Evolutionary conservation across 208 protist genomes (phyloP), one percentile per base, ranked within the genome.

Genomic region (Wallacemonas sp.): DNA sequence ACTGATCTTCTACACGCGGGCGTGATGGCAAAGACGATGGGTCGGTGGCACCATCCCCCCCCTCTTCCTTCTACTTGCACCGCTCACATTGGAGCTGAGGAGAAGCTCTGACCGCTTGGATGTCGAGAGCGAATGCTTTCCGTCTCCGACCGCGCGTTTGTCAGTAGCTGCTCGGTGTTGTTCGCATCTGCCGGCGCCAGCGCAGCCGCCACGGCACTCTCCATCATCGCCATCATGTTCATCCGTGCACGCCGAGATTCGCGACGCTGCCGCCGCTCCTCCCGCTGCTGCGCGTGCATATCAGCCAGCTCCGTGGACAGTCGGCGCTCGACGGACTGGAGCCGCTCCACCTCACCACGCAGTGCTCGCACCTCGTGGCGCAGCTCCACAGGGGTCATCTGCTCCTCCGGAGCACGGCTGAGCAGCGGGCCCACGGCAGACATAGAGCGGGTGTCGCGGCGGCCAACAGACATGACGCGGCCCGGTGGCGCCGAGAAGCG

Each of bases 261-360:
- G 24, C 64, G 71, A 15, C 71, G 66, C 4, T 78, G 76, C 26
- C 65, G 66, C 19, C 66, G 53, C 53, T 83, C 77, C 39, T 81
- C 76, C 66, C 71, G 71, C 44, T 76, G 73, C 45, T 78, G 71
- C 65, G 67, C 66, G 17, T 65, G 58, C 15, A 83, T 21, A 22
- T 44, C 66, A n/a, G 70, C 38, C 22, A 87, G 38, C 39, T 87
- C 76, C 44, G 73, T 71, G 52, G 66, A 33, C 26, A 83, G 74
- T 24, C 71, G 73, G 52, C 78, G 69, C 69, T 78, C 72, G 2
- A 13, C 48, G 8, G 78, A 76, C 50, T 83, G 70, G 44, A 61
- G 48, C 30, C 63, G 60, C 59, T 82, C 59, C 34, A 82, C 57
- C 46, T 76, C 75, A 13, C 71, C 44, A 9, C 71, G 63, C 44